Evolutionary conservation across 2,329 filamentous ascomycete species (phyloP).

Genomic region (Fusarium fujikuroi): DNA sequence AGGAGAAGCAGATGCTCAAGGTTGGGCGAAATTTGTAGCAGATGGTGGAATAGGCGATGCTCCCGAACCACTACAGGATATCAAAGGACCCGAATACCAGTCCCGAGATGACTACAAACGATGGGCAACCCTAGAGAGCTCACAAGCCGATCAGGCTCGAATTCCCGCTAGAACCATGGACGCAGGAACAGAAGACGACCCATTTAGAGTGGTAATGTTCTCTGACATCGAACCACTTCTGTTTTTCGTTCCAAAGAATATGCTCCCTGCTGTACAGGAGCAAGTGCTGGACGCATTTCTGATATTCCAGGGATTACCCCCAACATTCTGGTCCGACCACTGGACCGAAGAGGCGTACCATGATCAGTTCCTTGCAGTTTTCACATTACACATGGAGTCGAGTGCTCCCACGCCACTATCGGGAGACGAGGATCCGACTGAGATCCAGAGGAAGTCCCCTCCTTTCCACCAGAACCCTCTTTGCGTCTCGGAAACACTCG

Average conservation of each 20-base stretch:
- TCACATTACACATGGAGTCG: background rate
- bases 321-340: slow-evolving; percentile 47
- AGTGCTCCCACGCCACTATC: background rate
- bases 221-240: slow-evolving; percentile 77
- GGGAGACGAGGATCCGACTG: slow-evolving; percentile 27
- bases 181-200: slow-evolving; percentile 80
- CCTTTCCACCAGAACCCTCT: slow-evolving; percentile 47
- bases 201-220: slow-evolving; percentile 83
- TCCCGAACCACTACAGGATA: slow-evolving; percentile 50
- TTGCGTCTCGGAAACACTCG: slow-evolving; percentile 52
- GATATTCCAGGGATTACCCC: slow-evolving; percentile 73
- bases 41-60: slow-evolving; percentile 51
- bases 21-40: slow-evolving; percentile 72
- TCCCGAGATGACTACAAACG: slow-evolving; percentile 60
- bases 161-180: slow-evolving; percentile 80
- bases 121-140: slow-evolving; percentile 67
- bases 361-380: slow-evolving; percentile 46
- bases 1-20: slow-evolving; percentile 76
- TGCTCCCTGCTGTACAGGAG: slow-evolving; percentile 50
- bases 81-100: background rate
- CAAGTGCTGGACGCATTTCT: slow-evolving; percentile 76
- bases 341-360: slow-evolving; percentile 47
- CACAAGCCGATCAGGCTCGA: slow-evolving; percentile 57
- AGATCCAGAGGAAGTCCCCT: slow-evolving; percentile 41
- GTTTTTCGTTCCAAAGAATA: slow-evolving; percentile 57